Conservation (phyloP, 306 rosid species). For the Quercus dentata region DNA sequence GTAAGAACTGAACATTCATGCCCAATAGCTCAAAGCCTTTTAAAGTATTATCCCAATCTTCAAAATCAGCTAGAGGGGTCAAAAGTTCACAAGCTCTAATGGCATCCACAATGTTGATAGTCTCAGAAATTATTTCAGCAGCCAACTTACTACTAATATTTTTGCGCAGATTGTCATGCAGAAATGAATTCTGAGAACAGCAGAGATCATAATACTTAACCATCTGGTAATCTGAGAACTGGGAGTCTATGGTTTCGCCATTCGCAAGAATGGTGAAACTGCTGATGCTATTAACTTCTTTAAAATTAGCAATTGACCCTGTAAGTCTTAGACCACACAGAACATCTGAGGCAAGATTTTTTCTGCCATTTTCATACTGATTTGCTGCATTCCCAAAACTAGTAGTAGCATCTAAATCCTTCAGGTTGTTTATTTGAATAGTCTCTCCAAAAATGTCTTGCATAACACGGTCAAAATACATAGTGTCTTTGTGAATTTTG, state of each 20-base stretch:
- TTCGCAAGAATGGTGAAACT: not conserved
- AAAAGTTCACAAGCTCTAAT: not conserved
- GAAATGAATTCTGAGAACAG: not conserved
- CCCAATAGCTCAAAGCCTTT: not conserved
- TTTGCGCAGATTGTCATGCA: not conserved
- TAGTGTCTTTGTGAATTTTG: too few relatives aligned
- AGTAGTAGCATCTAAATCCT: too few relatives aligned
- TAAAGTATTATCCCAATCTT: not conserved
- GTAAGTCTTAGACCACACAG: not conserved
- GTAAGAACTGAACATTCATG: not conserved
- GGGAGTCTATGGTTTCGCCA: not conserved
- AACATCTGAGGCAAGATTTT: not conserved
- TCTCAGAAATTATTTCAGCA: not conserved
- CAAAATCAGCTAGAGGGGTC: not conserved
- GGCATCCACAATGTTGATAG: not conserved
- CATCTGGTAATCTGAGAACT: not conserved
- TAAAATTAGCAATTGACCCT: not conserved
- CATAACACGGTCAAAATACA: too few relatives aligned
- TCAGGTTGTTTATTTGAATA: too few relatives aligned
- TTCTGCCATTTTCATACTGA: not conserved
- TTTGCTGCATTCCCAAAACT: too few relatives aligned
- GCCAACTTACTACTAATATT: not conserved
- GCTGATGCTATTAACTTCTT: not conserved
- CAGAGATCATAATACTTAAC: not conserved
- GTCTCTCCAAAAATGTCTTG: too few relatives aligned